Conservation (phyloP, 1,284 basidiomycete species). For the Cutaneotrichosporon dermatis region DNA sequence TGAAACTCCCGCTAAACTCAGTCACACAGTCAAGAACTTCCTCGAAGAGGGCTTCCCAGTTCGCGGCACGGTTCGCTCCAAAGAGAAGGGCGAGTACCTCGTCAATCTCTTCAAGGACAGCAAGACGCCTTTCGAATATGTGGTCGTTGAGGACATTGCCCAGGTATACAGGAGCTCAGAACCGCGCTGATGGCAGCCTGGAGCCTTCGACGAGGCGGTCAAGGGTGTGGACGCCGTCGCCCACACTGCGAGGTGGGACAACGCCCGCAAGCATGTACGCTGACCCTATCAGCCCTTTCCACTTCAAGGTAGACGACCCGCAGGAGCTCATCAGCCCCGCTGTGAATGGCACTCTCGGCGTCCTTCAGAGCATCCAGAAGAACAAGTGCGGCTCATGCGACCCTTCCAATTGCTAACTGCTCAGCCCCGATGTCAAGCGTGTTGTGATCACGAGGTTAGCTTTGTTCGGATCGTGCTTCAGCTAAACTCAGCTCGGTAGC, state of each 20-base stretch:
- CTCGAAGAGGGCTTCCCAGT: slow-evolving; percentile 49
- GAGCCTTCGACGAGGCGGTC: slow-evolving; percentile 67
- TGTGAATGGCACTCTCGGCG: slow-evolving; percentile 59
- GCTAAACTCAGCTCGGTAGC: slow-evolving; percentile 53
- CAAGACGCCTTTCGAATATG: slow-evolving; percentile 52
- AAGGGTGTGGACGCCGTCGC: slow-evolving; percentile 58
- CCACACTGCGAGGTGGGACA: slow-evolving; percentile 24
- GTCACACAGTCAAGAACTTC: slow-evolving; percentile 33
- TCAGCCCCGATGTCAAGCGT: slow-evolving; percentile 55
- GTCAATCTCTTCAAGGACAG: slow-evolving; percentile 52
- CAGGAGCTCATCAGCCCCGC: slow-evolving; percentile 61
- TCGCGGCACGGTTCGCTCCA: slow-evolving; percentile 57
- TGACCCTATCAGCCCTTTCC: slow-evolving; percentile 6
- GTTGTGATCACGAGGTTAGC: slow-evolving; percentile 57
- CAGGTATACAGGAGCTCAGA: slow-evolving; percentile 39
- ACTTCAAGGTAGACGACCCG: slow-evolving; percentile 33
- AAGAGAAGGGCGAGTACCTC: slow-evolving; percentile 55
- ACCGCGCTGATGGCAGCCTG: slow-evolving; percentile 48
- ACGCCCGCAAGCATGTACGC: neutral
- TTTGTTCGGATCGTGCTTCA: neutral
- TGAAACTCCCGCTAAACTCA: slow-evolving; percentile 7
- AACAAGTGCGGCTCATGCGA: slow-evolving; percentile 49
- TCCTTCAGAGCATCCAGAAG: slow-evolving; percentile 57
- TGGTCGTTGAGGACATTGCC: slow-evolving; percentile 58
- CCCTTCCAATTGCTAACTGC: neutral